Conservation (phyloP, 441 rosid species). For the Populus tomentosa region DNA sequence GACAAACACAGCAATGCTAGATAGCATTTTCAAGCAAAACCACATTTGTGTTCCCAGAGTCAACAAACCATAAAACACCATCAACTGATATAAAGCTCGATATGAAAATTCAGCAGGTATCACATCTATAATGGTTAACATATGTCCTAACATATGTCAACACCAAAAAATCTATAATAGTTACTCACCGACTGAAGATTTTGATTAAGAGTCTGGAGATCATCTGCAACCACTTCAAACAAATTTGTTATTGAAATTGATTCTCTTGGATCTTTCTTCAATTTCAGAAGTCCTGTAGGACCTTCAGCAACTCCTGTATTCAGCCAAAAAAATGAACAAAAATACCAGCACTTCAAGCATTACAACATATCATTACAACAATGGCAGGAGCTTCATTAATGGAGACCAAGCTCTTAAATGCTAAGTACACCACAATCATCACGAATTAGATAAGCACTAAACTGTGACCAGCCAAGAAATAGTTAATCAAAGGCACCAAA, state of each 20-base stretch:
- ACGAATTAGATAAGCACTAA: not conserved
- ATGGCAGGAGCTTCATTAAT: not conserved
- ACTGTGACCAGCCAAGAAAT: not conserved
- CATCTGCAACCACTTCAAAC: conserved; percentile 78
- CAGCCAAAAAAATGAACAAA: conserved; percentile 10
- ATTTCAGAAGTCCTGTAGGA: conserved; percentile 38
- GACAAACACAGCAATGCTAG: not conserved
- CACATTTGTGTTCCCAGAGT: not conserved
- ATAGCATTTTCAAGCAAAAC: not conserved
- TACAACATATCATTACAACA: conserved; percentile 12
- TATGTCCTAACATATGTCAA: not conserved
- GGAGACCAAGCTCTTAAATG: not conserved
- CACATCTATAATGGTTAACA: not conserved
- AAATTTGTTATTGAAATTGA: conserved; percentile 51
- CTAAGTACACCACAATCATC: not conserved
- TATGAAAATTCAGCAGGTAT: not conserved
- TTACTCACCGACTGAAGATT: conserved; percentile 81
- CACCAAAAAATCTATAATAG: not conserved
- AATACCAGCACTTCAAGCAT: conserved; percentile 4
- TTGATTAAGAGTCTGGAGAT: conserved; percentile 65
- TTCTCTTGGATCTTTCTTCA: conserved; percentile 44
- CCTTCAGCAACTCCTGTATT: conserved; percentile 41
- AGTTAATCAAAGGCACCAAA: too few species aligned
- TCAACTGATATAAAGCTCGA: not conserved
- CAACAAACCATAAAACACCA: not conserved